phyloP scores from a whole-genome alignment of 805 yeast genomes.

The Torulaspora franciscae region DNA sequence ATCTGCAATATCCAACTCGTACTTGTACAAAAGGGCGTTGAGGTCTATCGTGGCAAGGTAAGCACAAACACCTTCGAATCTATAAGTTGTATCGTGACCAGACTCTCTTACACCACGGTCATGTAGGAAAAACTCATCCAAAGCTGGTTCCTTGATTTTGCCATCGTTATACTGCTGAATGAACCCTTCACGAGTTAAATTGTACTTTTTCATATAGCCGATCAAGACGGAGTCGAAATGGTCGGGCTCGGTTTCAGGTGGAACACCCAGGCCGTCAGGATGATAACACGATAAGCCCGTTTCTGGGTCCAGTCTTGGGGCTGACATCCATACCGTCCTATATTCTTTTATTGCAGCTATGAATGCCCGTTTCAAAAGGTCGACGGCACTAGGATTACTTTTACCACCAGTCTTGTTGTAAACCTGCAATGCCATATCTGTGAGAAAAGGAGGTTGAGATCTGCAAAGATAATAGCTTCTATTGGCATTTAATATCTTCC shows the following conservation, averaged over 20 bases:
- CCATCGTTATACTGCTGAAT: conserved; percentile 64
- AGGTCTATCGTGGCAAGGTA: conserved; percentile 86
- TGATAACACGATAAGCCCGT: conserved; percentile 86
- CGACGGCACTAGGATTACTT: conserved; percentile 46
- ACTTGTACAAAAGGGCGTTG: conserved; percentile 80
- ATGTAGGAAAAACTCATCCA: conserved; percentile 84
- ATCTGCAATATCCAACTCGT: conserved; percentile 77
- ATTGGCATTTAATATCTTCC: conserved; percentile 90
- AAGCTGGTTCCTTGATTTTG: conserved; percentile 62
- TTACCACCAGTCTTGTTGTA: conserved; percentile 54
- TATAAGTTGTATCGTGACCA: conserved; percentile 91
- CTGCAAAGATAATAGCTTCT: conserved; percentile 85
- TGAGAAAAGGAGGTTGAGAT: conserved; percentile 94
- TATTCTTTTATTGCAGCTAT: conserved; percentile 85
- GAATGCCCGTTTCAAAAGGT: conserved; percentile 60
- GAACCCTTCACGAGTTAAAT: conserved; percentile 55
- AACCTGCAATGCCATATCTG: conserved; percentile 80
- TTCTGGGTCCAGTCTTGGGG: conserved; percentile 64
- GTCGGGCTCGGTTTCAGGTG: conserved; percentile 91
- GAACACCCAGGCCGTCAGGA: conserved; percentile 88
- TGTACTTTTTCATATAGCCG: conserved; percentile 64
- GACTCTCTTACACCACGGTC: conserved; percentile 94
- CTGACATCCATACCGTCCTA: conserved; percentile 66
- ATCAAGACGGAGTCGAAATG: conserved; percentile 71
- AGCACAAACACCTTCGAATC: conserved; percentile 88